A percentile compares a stretch with the other conserved stretches of the same genome.
Evolutionary conservation across 345 rosid species (phyloP).

Genomic region (Heritiera littoralis): DNA sequence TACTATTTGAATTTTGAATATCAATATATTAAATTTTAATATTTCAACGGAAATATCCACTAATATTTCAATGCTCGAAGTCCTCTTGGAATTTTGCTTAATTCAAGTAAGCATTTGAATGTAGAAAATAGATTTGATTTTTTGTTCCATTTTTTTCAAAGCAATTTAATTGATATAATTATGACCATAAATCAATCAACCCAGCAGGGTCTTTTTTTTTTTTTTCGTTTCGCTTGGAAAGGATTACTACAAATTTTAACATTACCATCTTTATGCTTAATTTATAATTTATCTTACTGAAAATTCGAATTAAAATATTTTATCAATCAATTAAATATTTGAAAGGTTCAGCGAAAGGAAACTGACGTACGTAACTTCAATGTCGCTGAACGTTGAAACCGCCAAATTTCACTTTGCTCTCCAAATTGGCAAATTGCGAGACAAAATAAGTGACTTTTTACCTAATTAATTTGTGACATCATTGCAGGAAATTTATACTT

Average conservation of each 20-base stretch:
- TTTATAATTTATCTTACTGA: too few species aligned
- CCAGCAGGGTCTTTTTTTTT: background rate
- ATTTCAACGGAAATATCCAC: too few species aligned
- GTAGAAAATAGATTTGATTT: background rate
- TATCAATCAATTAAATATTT: too few species aligned
- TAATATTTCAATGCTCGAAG: too few species aligned
- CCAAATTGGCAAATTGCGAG: background rate
- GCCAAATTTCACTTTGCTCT: background rate
- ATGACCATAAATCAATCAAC: background rate
- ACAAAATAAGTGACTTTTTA: slow-evolving; percentile 6
- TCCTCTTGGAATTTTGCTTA: too few species aligned
- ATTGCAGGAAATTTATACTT: background rate
- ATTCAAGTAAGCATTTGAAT: background rate
- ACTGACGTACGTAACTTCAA: background rate
- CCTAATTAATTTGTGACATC: slow-evolving; percentile 12
- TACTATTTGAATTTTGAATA: too few species aligned
- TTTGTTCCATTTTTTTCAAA: background rate
- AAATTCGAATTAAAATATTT: too few species aligned
- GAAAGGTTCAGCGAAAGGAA: background rate
- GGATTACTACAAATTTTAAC: background rate
- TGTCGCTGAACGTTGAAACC: slow-evolving; percentile 4
- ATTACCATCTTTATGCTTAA: too few species aligned
- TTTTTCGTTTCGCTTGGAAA: background rate
- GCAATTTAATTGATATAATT: background rate
- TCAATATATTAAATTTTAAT: too few species aligned